These are phyloP conservation scores for Leccinum variicolor DNA, from an alignment of 768 basidiomycete species.

Conservation along the genomic window DNA sequence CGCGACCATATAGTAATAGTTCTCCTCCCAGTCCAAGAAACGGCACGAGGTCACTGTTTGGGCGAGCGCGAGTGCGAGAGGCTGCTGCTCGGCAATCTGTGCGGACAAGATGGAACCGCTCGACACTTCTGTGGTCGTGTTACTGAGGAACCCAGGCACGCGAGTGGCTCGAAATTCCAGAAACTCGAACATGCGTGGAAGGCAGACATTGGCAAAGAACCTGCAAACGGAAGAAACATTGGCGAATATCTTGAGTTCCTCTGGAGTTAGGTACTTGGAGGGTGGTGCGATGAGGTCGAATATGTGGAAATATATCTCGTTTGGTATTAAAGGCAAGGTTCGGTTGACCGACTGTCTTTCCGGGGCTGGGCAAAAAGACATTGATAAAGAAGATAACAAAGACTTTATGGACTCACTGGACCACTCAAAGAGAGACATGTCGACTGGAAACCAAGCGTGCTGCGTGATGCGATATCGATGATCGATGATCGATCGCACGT, in stretches of 20 bases:
- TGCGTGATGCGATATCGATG: too few species aligned
- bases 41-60: too few species aligned
- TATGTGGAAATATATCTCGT: neutral
- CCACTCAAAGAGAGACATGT: neutral
- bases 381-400: neutral
- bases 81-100: too few species aligned
- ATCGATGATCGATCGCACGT: too few species aligned
- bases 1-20: too few species aligned
- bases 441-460: too few species aligned
- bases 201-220: neutral
- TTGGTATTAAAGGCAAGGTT: neutral
- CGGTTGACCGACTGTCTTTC: neutral
- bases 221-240: neutral
- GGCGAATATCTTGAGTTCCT: neutral
- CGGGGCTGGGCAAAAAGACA: neutral
- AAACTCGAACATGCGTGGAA: neutral
- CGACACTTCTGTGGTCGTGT: too few species aligned
- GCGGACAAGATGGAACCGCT: too few species aligned
- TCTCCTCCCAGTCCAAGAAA: too few species aligned
- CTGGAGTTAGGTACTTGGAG: neutral
- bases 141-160: fast-evolving
- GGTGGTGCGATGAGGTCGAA: neutral
- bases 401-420: neutral
- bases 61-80: too few species aligned
- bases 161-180: neutral